Evolutionary conservation across 768 basidiomycete species (phyloP), one percentile per base, ranked within the genome.

Genomic region (Lentinula aciculospora): DNA sequence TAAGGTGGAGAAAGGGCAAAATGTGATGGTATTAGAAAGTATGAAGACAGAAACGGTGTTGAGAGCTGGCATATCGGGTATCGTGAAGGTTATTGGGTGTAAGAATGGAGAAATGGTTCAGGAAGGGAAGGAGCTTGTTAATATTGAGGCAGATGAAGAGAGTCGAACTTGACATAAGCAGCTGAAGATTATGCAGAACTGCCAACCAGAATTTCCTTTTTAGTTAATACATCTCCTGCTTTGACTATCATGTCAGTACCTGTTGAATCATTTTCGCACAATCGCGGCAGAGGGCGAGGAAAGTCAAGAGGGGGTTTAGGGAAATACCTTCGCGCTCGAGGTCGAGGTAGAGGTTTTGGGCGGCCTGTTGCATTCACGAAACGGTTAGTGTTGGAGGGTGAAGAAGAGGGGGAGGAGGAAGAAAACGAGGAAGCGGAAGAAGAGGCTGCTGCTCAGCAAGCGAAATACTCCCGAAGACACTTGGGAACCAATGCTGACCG

Each of bases 31-130:
- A 4, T 72, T 96, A 66, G 94, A 96, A 74, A 96, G 94, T 66
- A 98, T 97, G 94, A 98, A 98, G 82, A 97, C 94, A 62, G 94
- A 96, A 73, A 95, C 89, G 37, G 89, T 92, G 40, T 69, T 97
- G 61, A 78, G 92, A 55, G 84, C 92, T 13, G 80, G 84, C 59
- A 75, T 74, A 7, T 74, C 80, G 36, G 94, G 93, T 3, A 73
- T 85, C 4, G 86, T 96, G 7, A 84, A 77, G 63, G 75, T 80
- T 45, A 81, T 96, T 13, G 82, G 82, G 13, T 94, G 91, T 66
- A 80, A 74, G 69, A 88, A 89, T 65, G 94, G 94, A 2, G 89
- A 94, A 70, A 92, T 94, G 85, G 93, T 96, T 0, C 88, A 91
- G 62, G 93, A 96, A 66, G 92, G 92, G 4, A 76, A 76, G 67